phyloP scores from a whole-genome alignment of 306 rosid genomes.

The Rubus idaeus region DNA sequence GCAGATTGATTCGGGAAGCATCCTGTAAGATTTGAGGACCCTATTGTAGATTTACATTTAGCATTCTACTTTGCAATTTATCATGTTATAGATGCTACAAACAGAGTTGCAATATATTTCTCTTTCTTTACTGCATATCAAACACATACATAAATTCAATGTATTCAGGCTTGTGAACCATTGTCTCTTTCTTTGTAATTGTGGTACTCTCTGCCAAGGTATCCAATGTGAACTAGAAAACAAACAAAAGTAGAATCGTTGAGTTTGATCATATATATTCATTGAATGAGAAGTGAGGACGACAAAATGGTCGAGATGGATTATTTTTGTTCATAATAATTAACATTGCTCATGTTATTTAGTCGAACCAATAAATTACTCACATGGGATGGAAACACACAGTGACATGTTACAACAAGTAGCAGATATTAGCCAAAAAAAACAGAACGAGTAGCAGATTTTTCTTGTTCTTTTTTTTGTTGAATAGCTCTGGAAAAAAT shows the following conservation, averaged over 20 bases:
- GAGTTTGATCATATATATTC: slow-evolving; percentile 18
- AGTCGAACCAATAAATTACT: slow-evolving; percentile 8
- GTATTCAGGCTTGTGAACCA: slow-evolving; percentile 16
- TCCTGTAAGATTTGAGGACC: slow-evolving; percentile 17
- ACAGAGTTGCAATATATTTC: not conserved
- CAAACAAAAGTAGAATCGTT: slow-evolving; percentile 34
- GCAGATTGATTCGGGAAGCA: slow-evolving; percentile 9
- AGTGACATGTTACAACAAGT: not conserved
- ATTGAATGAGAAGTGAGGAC: not conserved
- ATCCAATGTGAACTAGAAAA: slow-evolving; percentile 21
- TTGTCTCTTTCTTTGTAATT: slow-evolving; percentile 1
- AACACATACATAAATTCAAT: not conserved
- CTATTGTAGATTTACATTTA: not conserved
- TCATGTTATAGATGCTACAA: not conserved
- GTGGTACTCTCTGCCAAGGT: slow-evolving; percentile 10
- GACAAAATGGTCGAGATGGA: slow-evolving; percentile 23
- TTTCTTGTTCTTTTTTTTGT: slow-evolving; percentile 7
- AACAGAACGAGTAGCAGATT: not conserved
- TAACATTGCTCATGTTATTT: slow-evolving; percentile 9
- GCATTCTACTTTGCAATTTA: not conserved
- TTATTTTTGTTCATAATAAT: slow-evolving; percentile 27
- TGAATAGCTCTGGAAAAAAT: too few species aligned
- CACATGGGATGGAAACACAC: slow-evolving; percentile 27
- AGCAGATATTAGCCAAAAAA: not conserved
- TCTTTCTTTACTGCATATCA: not conserved